A percentile compares a stretch with the other conserved stretches of the same genome.
phyloP scores from a whole-genome alignment of 1,139 yeast genomes.

The Spathaspora sp. region DNA sequence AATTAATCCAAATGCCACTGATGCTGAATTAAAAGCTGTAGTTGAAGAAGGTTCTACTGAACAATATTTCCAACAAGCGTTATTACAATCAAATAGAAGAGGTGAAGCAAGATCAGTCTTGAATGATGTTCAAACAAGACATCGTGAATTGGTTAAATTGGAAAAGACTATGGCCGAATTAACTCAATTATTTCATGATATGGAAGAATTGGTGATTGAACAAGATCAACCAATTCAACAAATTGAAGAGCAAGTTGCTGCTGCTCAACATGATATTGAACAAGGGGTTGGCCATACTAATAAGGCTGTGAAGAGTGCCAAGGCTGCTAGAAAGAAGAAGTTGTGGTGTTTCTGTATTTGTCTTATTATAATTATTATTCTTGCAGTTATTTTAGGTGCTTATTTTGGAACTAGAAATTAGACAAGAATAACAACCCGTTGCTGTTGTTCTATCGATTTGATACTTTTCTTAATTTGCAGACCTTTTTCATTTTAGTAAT shows the following conservation, averaged over 20 bases:
- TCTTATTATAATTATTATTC: conserved; percentile 56
- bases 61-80: conserved; percentile 92
- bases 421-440: neutral
- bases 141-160: conserved; percentile 90
- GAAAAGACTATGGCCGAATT: conserved; percentile 96
- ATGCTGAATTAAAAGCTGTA: conserved; percentile 79
- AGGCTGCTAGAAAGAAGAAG: conserved; percentile 88
- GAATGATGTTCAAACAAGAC: conserved; percentile 95
- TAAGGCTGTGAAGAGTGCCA: conserved; percentile 86
- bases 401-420: conserved; percentile 31
- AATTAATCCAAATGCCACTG: conserved; percentile 91
- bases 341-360: conserved; percentile 79
- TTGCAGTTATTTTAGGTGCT: conserved; percentile 65
- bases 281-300: conserved; percentile 93
- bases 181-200: conserved; percentile 90
- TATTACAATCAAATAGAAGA: conserved; percentile 86
- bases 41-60: conserved; percentile 75
- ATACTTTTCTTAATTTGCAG: neutral
- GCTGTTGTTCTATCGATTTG: neutral
- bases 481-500: too few relatives aligned
- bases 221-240: conserved; percentile 88
- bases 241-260: conserved; percentile 76
- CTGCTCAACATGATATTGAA: conserved; percentile 89
- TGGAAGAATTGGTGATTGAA: conserved; percentile 95
- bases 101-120: conserved; percentile 97